phyloP scores from a whole-genome alignment of 2,329 filamentous ascomycete genomes.

The Stenocarpella maydis region DNA sequence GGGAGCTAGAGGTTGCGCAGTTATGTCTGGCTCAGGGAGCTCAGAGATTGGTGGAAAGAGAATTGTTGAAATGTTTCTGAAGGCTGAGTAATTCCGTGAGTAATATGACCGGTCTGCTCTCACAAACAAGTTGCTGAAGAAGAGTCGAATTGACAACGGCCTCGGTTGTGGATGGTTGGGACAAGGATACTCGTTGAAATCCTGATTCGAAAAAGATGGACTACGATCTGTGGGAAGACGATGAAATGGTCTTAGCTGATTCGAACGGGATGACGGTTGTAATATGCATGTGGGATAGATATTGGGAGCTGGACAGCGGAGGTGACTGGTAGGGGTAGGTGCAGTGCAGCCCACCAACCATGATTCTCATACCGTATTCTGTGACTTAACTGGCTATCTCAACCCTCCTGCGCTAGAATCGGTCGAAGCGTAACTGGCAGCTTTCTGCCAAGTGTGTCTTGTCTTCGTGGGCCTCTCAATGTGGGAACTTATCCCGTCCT shows the following conservation, averaged over 20 bases:
- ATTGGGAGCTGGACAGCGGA: conserved; percentile 39
- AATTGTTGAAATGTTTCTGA: neutral
- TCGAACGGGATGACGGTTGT: conserved; percentile 33
- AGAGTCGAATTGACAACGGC: conserved; percentile 12
- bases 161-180: conserved; percentile 34
- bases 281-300: conserved; percentile 33
- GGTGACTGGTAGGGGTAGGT: conserved; percentile 43
- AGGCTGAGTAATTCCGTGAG: neutral
- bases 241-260: conserved; percentile 43
- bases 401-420: conserved; percentile 46
- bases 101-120: neutral
- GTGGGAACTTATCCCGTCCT: conserved; percentile 21
- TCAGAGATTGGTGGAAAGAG: conserved; percentile 3
- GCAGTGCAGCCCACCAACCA: conserved; percentile 51
- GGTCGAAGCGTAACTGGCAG: conserved; percentile 45
- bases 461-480: conserved; percentile 37
- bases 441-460: conserved; percentile 42
- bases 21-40: conserved; percentile 2
- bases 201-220: conserved; percentile 33
- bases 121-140: neutral
- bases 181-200: conserved; percentile 35
- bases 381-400: conserved; percentile 49
- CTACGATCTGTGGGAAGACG: conserved; percentile 37
- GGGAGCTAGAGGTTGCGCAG: conserved; percentile 8
- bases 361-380: conserved; percentile 45